Base-by-base conservation (phyloP, 768 basidiomycete genomes). In the Lactarius hatsudake region DNA sequence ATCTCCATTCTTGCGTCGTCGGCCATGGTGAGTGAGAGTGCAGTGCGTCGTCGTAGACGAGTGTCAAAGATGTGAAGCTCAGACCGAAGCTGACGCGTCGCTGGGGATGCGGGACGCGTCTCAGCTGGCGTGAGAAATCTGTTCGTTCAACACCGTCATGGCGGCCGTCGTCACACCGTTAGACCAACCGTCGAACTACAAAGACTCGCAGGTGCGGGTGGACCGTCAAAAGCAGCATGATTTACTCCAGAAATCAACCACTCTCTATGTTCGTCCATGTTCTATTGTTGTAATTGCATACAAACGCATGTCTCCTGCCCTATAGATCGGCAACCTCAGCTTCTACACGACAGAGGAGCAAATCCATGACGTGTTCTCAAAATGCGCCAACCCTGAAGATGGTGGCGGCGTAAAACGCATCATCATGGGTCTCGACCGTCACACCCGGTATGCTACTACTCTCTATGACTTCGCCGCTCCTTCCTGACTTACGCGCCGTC, bases 261-360 rank as follows among this genome's bases (percentile, higher is more conserved):
- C 96, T 2, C 83, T 98, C 69, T 98, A 98, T 75, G 94, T 97
- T 76, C 76, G 92, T 80, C 28, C 63, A 59, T 59, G 13, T 28
- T 15, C 28, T 55, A 18, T 20, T 13, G 5, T 7, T 26, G 9
- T 51, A 34, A 12, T 13, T 9, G 23, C 61, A 62, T 56, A 63
- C 32, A 30, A 32, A 17, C n/a, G 13, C n/a, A 23, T 9, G 6
- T 38, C 20, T 51, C 53, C 55, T 65, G 68, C 32, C 75, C 34
- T 13, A 92, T 74, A 93, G 92, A 87, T 94, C 77, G 93, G 93
- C 79, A 94, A 94, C 77, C 81, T 94, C 79, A 94, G 93, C 80
- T 94, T 94, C 78, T 95, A 89, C 80, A 95, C 93, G 32, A 96
- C 94, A 60, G 94, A 96, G 80, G 93, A 96, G 79, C 94, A 97